Conservation (phyloP, 345 rosid genomes). For the Salix arbutifolia region DNA sequence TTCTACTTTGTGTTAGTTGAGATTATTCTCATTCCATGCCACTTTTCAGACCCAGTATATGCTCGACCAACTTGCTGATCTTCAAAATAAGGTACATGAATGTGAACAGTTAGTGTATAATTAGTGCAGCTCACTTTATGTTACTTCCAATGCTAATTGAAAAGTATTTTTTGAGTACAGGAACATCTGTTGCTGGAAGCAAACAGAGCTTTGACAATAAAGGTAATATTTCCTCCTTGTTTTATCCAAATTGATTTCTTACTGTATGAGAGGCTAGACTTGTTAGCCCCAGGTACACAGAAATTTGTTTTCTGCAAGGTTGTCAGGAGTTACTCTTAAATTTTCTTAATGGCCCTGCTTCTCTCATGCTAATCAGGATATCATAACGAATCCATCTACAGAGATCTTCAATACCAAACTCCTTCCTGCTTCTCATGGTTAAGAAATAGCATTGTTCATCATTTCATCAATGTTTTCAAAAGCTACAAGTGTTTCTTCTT, state of each 20-base stretch:
- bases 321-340: not conserved
- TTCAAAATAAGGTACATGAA: conserved; percentile 65
- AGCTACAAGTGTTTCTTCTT: not conserved
- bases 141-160: conserved; percentile 2
- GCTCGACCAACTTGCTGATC: conserved; percentile 94
- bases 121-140: not conserved
- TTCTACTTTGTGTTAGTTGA: not conserved
- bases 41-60: conserved; percentile 69
- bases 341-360: not conserved
- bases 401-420: not conserved
- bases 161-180: conserved; percentile 28
- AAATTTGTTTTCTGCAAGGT: not conserved
- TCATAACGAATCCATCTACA: not conserved
- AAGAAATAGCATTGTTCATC: not conserved
- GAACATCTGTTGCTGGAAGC: conserved; percentile 82
- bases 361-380: not conserved
- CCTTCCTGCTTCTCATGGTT: not conserved
- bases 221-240: conserved; percentile 42
- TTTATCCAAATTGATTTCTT: not conserved
- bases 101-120: not conserved
- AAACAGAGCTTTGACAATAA: conserved; percentile 72
- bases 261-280: not conserved
- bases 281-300: not conserved
- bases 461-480: not conserved
- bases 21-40: not conserved